Percentiles rank a stretch among this genome's conserved stretches.
These are phyloP conservation scores for Myxozyma sirexii DNA, from an alignment of 805 yeast species.

Conservation along the genomic window DNA sequence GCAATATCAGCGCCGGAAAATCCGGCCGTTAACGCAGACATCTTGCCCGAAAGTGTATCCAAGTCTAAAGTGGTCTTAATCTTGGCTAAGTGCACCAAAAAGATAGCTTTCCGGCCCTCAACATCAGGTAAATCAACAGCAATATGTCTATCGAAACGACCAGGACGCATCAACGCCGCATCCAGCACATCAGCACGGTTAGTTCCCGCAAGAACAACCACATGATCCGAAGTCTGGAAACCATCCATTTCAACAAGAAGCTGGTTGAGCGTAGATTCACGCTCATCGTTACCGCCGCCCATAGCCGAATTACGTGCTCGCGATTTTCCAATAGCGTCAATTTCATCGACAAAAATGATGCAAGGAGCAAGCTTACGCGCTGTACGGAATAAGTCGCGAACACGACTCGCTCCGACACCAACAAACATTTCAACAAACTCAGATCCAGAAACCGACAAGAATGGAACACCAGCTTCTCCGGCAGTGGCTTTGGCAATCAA, in stretches of 20 bases:
- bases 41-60: conserved; percentile 71
- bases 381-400: conserved; percentile 88
- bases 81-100: conserved; percentile 78
- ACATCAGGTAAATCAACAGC: conserved; percentile 90
- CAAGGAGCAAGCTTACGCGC: conserved; percentile 95
- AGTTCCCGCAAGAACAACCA: conserved; percentile 96
- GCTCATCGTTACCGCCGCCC: conserved; percentile 86
- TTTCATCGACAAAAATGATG: conserved; percentile 96
- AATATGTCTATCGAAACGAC: conserved; percentile 94
- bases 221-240: conserved; percentile 84
- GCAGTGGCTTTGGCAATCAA: conserved; percentile 97
- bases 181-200: conserved; percentile 94
- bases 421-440: conserved; percentile 99
- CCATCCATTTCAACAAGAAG: conserved; percentile 99
- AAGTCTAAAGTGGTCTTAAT: conserved; percentile 61
- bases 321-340: conserved; percentile 98
- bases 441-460: conserved; percentile 92
- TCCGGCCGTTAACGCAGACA: conserved; percentile 96
- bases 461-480: conserved; percentile 98
- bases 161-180: conserved; percentile 92
- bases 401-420: conserved; percentile 98
- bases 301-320: conserved; percentile 53
- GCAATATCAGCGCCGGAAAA: conserved; percentile 99
- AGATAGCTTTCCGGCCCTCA: conserved; percentile 92
- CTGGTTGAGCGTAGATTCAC: conserved; percentile 95